Evolutionary conservation across 345 rosid species (phyloP).

Genomic region (Brassica carinata): DNA sequence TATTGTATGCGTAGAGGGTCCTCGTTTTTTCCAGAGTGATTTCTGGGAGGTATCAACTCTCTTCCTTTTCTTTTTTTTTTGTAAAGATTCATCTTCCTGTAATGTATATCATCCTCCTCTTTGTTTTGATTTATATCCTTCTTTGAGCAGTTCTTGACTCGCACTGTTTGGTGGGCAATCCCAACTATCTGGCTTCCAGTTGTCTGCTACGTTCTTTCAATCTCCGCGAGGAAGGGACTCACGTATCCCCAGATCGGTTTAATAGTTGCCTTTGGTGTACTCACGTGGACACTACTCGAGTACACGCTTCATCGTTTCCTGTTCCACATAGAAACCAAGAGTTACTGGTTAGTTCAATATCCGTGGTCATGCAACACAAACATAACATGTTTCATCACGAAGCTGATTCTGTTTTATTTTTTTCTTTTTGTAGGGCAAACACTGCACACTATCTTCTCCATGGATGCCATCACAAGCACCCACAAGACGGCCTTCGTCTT

Average conservation of each 20-base stretch:
- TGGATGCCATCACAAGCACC: constrained; percentile 93
- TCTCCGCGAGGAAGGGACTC: constrained; percentile 70
- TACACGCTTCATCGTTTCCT: constrained; percentile 93
- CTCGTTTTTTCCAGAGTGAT: constrained; percentile 85
- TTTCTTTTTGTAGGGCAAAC: constrained; percentile 55
- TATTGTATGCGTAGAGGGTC: constrained; percentile 86
- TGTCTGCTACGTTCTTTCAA: constrained; percentile 60
- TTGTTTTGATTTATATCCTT: not conserved
- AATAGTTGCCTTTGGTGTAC: constrained; percentile 63
- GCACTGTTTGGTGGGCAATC: constrained; percentile 95
- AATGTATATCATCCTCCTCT: not conserved
- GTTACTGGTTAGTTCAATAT: constrained; percentile 67
- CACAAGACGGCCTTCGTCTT: constrained; percentile 83
- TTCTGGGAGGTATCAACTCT: constrained; percentile 74
- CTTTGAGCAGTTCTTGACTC: constrained; percentile 74
- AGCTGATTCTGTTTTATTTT: constrained; percentile 4
- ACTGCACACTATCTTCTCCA: constrained; percentile 81
- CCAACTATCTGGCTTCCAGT: constrained; percentile 94
- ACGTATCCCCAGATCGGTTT: constrained; percentile 53
- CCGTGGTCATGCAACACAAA: not conserved
- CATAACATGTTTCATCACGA: not conserved
- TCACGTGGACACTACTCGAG: constrained; percentile 87
- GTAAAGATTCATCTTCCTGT: not conserved
- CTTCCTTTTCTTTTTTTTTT: not conserved
- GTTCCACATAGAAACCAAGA: constrained; percentile 86